Base-by-base conservation (phyloP, 352 stramenopile genomes). In the Phytophthora multivora region DNA sequence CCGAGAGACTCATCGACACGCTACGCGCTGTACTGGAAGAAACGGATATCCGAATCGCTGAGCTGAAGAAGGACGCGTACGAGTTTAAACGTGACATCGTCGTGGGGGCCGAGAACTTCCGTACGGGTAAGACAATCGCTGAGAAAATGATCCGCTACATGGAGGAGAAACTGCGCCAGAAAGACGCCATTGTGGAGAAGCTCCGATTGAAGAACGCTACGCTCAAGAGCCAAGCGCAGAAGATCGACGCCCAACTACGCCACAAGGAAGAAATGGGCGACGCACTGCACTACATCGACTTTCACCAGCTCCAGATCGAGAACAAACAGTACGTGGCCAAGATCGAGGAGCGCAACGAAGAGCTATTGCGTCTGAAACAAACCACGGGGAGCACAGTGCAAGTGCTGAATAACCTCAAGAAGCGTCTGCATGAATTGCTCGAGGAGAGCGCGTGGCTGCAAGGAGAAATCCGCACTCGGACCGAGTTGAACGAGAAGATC, bases 51-150 rank as follows among this genome's bases (percentile, higher is more conserved):
- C 86, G 94, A 56, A 98, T 98, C 48, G 76, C 87, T 6, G 94
- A 98, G 70, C 78, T 98, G 50, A 98, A 98, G 80, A 97, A 97
- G 66, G 94, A 98, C 47, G 91, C 90, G 56, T 98, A 98, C 70
- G 94, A 98, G 69, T 98, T 98, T 74, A 98, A 98, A 64, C 79
- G 91, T 26, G 93, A 98, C 56, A 97, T 98, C 36, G 91, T 98
- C 33, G 89, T 98, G 0, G 93, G 91, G 12, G 91, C 91, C 6
- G 94, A 98, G 70, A 98, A 98, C 71, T 94, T 96, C 67, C 83
- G 91, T 47, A 98, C 91, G 28, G 94, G 93, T 47, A 98, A 97
- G 63, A 97, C 88, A 0, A 93, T 97, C 59, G 88, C 92, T 2
- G 90, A 97, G 73, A 97, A 97, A 67, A 95, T 98, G 68, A 90